Base-by-base conservation (phyloP, 2,329 filamentous ascomycete species). In the Meredithiella fracta region DNA sequence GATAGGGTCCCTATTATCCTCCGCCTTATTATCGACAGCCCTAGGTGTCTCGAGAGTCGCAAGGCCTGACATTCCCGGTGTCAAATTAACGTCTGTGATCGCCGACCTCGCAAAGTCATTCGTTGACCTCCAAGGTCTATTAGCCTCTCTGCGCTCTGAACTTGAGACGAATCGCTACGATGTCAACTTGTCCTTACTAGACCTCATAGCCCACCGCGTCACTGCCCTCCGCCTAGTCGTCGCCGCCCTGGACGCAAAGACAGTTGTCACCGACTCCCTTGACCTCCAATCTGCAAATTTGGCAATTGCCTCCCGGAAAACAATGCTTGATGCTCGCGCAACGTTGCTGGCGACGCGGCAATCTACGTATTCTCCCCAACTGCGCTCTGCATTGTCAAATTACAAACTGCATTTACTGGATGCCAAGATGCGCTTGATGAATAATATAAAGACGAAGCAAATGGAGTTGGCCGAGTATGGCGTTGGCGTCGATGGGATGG, bases 161-260 rank as follows among this genome's bases (percentile, higher is more conserved):
- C 69, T 80, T 1, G 77, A 80, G 60, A 68, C 71, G 1, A 80
- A 80, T 61, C 76, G 80, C 63, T 73, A 74, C 29, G 67, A 72
- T 20, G 66, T 76, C 3, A 74, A 34, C 11, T 5, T 5, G 29
- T 5, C 29, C 5, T 11, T 34, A 34, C 5, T 34, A 5, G 29
- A 34, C 29, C 29, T 34, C 29, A 34, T 34, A 5, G 11, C 29
- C 29, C 29, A 34, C 5, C 29, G 29, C 5, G 29, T 11, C 5
- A 34, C 5, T 5, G 11, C 29, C 29, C 29, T 34, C 11, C 29
- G 11, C 5, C 29, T 34, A 5, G 29, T 34, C 11, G 11, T 34
- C 29, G 11, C 29, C 29, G 29, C 29, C 11, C 29, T 34, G 5
- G 29, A 34, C 11, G 11, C 5, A 5, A 34, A 34, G 11, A 34